Evolutionary conservation across 2,329 filamentous ascomycete genomes (phyloP).

Genomic region (Colletotrichum sp.): DNA sequence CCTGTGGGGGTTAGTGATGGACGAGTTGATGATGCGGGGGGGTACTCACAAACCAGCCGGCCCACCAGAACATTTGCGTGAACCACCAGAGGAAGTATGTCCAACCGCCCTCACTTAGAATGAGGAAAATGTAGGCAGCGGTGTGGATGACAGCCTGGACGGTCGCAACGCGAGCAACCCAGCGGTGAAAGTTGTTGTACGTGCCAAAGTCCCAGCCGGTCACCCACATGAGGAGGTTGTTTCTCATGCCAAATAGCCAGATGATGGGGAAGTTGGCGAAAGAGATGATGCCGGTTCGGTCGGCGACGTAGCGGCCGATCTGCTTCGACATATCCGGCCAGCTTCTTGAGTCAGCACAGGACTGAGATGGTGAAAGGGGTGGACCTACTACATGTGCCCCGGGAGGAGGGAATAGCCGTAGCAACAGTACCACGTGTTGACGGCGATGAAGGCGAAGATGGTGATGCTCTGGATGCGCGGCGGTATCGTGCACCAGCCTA

Average conservation of each 20-base stretch:
- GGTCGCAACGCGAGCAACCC: slow-evolving; percentile 67
- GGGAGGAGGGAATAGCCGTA: slow-evolving; percentile 41
- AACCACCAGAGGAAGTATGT: slow-evolving; percentile 39
- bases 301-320: slow-evolving; percentile 59
- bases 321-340: slow-evolving; percentile 38
- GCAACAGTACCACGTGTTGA: slow-evolving; percentile 42
- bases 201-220: slow-evolving; percentile 73
- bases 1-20: slow-evolving; percentile 27
- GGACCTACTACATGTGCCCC: slow-evolving; percentile 44
- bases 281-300: slow-evolving; percentile 68
- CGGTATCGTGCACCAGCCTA: slow-evolving; percentile 50
- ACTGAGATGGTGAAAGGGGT: background rate
- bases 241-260: slow-evolving; percentile 71
- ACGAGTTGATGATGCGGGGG: background rate
- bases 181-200: slow-evolving; percentile 72
- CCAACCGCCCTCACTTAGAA: slow-evolving; percentile 42
- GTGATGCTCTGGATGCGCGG: slow-evolving; percentile 47
- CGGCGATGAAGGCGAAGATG: slow-evolving; percentile 37
- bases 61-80: slow-evolving; percentile 52
- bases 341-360: slow-evolving; percentile 24
- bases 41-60: slow-evolving; percentile 47
- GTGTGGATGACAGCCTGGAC: slow-evolving; percentile 68
- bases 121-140: slow-evolving; percentile 57
- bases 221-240: slow-evolving; percentile 69
- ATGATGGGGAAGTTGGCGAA: slow-evolving; percentile 68